Base-by-base conservation (phyloP, 73 alveolate genomes). In the Paramecium primaurelia region DNA sequence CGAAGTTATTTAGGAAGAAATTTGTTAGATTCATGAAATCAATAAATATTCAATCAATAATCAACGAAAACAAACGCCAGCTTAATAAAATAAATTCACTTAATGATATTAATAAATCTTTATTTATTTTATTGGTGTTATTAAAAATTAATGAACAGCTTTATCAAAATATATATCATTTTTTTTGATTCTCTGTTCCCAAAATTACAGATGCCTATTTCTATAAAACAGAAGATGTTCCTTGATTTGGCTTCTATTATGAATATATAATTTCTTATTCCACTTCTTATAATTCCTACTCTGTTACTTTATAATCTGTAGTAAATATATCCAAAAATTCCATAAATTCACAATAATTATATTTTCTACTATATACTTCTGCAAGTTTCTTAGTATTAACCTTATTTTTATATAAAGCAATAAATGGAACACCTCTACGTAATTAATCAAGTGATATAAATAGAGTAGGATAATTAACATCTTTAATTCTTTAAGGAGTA, bases 321-420 rank as follows among this genome's bases (percentile, higher is more conserved):
- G 91, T 80, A 47, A 80, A 80, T 0, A 80, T 80, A 80, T 80
- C 91, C 10, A 80, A 49, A 80, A 80, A 80, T 28, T 80, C 91
- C 91, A 80, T 80, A 47, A 80, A 80, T 25, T 80, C 91, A 26
- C 47, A 25, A 80, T 80, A 80, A 80, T 80, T 40, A 28, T 80
- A 80, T 12, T 28, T 25, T 49, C 73, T 80, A 25, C 36, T 49
- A 47, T 80, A 80, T 3, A 47, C 75, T 80, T 80, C 91, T 14
- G 71, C 73, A 14, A 80, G 58, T 47, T 80, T 80, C 45, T 80
- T 80, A 12, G 91, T 80, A 18, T 80, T 80, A 1, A 80, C 73
- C 58, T 80, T 80, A 45, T 80, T 80, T n/a, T 80, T 80, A 80
- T 80, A 44, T 80, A 80, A 80, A 6, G 91, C 91, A 8, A 80